Base-by-base conservation (phyloP, 2,329 filamentous ascomycete species). In the Talaromyces funiculosus region DNA sequence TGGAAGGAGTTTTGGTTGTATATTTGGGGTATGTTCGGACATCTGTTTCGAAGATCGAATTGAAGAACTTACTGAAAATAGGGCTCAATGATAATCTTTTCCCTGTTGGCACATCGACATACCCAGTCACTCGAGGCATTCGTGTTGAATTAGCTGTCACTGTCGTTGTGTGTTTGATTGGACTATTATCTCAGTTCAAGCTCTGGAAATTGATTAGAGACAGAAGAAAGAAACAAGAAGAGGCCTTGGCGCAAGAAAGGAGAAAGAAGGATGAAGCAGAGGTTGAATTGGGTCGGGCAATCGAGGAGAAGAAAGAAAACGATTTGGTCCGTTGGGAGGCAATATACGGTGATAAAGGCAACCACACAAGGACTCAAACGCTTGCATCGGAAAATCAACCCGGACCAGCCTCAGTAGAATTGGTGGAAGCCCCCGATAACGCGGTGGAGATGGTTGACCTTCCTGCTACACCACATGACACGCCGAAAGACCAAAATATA, bases 1-100 rank as follows among this genome's bases (percentile, higher is more conserved):
- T 78, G 96, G 67, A 97, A 96, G 73, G 93, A 97, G 72, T 97
- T 97, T 67, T 97, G 93, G 93, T 83, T 90, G 5, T 97, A 95
- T 72, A 81, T 96, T 38, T 97, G 93, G 93, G 79, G 83, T 85
- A 72, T 73, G 81, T 16, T 61, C 18, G n/a, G n/a, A n/a, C n/a
- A n/a, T n/a, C n/a, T n/a, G n/a, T n/a, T n/a, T n/a, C n/a, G n/a
- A n/a, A n/a, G n/a, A n/a, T n/a, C n/a, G n/a, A n/a, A n/a, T n/a
- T n/a, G n/a, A 9, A 22, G 5, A 26, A 7, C 47, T 51, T 1
- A 51, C 12, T 16, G n/a, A 29, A 3, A 3, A 14, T 63, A 86
- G 83, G 78, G 49, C 75, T 97, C 40, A 97, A 97, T 72, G 79
- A 86, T 43, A 81, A 89, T 55, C 78, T 92, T 0, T 97, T 97